Percentiles rank a stretch among this genome's conserved stretches.
These are phyloP conservation scores for Monilinia fructigena DNA, from an alignment of 2,329 filamentous ascomycete genomes.

Conservation along the genomic window DNA sequence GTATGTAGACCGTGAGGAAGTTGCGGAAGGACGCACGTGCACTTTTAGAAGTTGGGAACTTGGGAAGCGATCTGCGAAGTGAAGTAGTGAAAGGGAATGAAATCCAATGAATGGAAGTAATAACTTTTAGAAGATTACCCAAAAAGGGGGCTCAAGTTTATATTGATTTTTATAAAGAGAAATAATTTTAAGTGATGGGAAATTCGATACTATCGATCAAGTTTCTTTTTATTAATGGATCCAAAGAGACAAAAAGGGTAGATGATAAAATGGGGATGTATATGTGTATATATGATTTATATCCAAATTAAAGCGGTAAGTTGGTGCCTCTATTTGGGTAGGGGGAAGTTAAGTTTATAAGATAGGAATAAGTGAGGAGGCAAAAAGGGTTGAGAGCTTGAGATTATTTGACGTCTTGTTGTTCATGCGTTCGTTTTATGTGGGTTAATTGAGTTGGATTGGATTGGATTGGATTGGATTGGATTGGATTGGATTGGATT, in stretches of 20 bases:
- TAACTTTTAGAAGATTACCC: neutral
- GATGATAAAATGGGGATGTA: too few relatives aligned
- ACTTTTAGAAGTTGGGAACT: slow-evolving; percentile 22
- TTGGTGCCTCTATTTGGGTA: too few relatives aligned
- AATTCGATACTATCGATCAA: too few relatives aligned
- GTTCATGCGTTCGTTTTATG: slow-evolving; percentile 7
- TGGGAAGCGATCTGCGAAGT: slow-evolving; percentile 15
- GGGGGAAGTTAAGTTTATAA: too few relatives aligned
- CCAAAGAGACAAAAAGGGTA: too few relatives aligned
- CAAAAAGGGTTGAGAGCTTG: neutral
- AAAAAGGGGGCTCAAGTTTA: slow-evolving; percentile 7
- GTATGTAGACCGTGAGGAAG: slow-evolving; percentile 14
- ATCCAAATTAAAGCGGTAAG: too few relatives aligned
- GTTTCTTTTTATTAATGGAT: too few relatives aligned
- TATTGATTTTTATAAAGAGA: too few relatives aligned
- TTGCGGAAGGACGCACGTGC: slow-evolving; percentile 22
- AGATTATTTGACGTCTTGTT: slow-evolving; percentile 1
- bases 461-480: neutral
- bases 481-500: neutral
- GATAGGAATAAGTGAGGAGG: too few relatives aligned
- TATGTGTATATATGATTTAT: too few relatives aligned
- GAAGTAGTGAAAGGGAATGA: neutral
- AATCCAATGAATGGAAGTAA: neutral
- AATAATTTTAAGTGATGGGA: too few relatives aligned
- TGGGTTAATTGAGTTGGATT: neutral